Evolutionary conservation across 2,329 filamentous ascomycete species (phyloP).

Genomic region (Colletotrichum noveboracense): DNA sequence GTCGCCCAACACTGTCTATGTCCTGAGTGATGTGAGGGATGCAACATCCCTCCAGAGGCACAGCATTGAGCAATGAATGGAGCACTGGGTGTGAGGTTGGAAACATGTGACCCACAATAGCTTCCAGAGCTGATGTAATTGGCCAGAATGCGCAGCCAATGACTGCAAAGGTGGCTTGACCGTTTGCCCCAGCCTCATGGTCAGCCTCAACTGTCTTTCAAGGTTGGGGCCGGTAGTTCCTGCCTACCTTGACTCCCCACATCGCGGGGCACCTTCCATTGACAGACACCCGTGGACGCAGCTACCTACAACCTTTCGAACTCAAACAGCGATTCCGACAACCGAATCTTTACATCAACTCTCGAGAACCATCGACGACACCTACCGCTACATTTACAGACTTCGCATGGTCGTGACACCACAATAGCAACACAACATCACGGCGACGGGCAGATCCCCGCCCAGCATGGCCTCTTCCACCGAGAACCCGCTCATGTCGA

Average conservation of each 20-base stretch:
- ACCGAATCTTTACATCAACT: not conserved
- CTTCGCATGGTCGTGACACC: not conserved
- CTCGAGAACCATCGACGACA: not conserved
- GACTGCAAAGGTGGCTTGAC: not conserved
- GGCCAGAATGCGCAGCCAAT: not conserved
- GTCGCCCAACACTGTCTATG: not conserved
- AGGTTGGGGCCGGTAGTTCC: not conserved
- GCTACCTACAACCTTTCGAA: not conserved
- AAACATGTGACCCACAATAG: not conserved
- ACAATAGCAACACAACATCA: not conserved
- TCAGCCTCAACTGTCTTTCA: not conserved
- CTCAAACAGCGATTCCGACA: not conserved
- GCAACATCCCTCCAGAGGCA: not conserved
- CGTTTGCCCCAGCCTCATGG: not conserved
- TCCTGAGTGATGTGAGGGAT: not conserved
- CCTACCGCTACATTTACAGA: not conserved
- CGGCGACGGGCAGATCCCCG: conserved; percentile 15
- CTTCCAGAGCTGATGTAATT: not conserved
- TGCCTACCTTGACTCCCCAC: conserved; percentile 4
- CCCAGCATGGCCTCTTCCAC: conserved; percentile 51
- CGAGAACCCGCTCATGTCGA: conserved; percentile 66
- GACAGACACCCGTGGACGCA: not conserved
- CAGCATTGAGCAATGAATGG: not conserved
- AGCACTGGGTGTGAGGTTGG: not conserved
- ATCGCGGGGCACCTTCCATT: conserved; percentile 15